These are phyloP conservation scores for Reutealis trisperma DNA, from an alignment of 345 rosid species.

Conservation along the genomic window DNA sequence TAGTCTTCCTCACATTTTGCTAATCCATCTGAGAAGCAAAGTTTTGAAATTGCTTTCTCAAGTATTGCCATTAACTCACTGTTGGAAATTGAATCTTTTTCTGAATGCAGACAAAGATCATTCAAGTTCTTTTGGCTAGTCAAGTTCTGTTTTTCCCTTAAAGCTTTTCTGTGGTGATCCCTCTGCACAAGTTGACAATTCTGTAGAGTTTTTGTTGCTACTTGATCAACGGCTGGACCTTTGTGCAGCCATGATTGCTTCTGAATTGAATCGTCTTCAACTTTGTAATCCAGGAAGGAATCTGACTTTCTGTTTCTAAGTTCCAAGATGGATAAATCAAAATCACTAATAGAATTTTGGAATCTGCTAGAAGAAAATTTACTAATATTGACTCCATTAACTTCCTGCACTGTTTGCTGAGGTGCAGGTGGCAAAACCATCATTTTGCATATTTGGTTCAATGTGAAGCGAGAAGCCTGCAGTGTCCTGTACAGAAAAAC, in stretches of 20 bases:
- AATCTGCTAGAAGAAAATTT: conserved; percentile 34
- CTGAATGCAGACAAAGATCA: conserved; percentile 25
- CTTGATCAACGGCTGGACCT: conserved; percentile 41
- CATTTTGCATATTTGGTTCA: conserved; percentile 21
- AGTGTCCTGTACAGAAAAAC: conserved; percentile 37
- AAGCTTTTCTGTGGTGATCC: conserved; percentile 22
- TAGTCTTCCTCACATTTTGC: conserved; percentile 55
- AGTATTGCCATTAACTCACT: conserved; percentile 51
- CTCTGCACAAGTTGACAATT: conserved; percentile 16
- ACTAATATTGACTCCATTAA: conserved; percentile 20
- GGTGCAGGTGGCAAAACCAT: conserved; percentile 24
- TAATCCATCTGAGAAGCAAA: conserved; percentile 51
- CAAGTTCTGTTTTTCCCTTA: conserved; percentile 33
- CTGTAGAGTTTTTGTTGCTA: conserved; percentile 29
- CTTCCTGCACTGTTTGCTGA: conserved; percentile 26
- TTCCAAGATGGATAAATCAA: conserved; percentile 47
- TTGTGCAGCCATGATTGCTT: conserved; percentile 33
- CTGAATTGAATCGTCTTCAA: conserved; percentile 31
- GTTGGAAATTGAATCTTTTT: conserved; percentile 27
- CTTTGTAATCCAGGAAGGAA: conserved; percentile 17
- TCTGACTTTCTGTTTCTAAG: conserved; percentile 34
- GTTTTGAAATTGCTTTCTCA: conserved; percentile 55
- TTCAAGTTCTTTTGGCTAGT: conserved; percentile 18
- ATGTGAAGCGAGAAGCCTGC: conserved; percentile 28
- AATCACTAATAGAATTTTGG: conserved; percentile 34